Percentiles rank a stretch among this genome's conserved stretches.
phyloP scores from a whole-genome alignment of 2,329 filamentous ascomycete species.

The Gaeumannomyces sp. region DNA sequence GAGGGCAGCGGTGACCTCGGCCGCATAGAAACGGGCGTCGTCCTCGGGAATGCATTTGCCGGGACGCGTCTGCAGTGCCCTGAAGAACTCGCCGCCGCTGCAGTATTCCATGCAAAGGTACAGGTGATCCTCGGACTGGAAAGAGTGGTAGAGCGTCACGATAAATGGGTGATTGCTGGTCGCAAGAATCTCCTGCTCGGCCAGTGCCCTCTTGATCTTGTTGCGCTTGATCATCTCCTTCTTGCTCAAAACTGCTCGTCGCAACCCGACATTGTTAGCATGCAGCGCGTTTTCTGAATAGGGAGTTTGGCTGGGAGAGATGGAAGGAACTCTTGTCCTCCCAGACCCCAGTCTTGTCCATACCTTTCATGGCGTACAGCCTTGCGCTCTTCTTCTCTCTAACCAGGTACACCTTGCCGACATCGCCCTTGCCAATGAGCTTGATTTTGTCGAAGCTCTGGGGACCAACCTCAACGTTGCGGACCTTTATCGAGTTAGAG shows the following conservation, averaged over 20 bases:
- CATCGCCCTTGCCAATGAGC: constrained; percentile 96
- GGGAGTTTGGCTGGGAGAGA: neutral
- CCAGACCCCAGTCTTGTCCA: constrained; percentile 19
- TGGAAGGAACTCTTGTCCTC: neutral
- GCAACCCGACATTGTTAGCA: constrained; percentile 2
- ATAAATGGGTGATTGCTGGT: constrained; percentile 99
- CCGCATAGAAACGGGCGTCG: constrained; percentile 93
- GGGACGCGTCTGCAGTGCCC: constrained; percentile 89
- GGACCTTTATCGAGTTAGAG: constrained; percentile 97
- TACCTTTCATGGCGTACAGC: constrained; percentile 98
- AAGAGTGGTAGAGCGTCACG: constrained; percentile 96
- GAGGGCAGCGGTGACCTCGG: constrained; percentile 90
- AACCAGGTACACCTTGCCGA: constrained; percentile 96
- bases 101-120: constrained; percentile 99
- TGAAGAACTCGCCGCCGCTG: constrained; percentile 97
- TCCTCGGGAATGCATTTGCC: constrained; percentile 98
- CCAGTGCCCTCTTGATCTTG: constrained; percentile 97
- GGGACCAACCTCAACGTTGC: constrained; percentile 92
- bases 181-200: constrained; percentile 95
- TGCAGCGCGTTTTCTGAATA: neutral
- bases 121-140: constrained; percentile 96
- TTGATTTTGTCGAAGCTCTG: constrained; percentile 99
- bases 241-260: constrained; percentile 77
- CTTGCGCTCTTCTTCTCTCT: constrained; percentile 95
- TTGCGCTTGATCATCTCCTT: constrained; percentile 99